Evolutionary conservation across 768 basidiomycete genomes (phyloP).

Genomic region (Daedaleopsis sinensis): DNA sequence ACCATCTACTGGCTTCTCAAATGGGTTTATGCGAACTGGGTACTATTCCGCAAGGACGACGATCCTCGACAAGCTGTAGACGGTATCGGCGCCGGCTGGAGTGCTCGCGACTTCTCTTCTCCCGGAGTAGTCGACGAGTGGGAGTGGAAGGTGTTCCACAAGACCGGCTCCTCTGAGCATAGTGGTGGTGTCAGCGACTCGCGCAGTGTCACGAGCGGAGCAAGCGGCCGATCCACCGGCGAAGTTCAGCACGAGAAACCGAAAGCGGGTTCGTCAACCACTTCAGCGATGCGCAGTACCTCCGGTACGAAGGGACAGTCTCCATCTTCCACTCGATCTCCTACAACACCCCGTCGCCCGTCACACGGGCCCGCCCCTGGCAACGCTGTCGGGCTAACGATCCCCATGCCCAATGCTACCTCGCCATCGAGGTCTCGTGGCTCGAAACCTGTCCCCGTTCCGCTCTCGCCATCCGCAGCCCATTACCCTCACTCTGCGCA

Average conservation of each 20-base stretch:
- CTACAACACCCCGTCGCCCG: slow-evolving; percentile 24
- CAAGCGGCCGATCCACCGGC: slow-evolving; percentile 39
- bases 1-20: slow-evolving; percentile 82
- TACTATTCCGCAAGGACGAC: slow-evolving; percentile 68
- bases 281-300: slow-evolving; percentile 6
- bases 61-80: slow-evolving; percentile 70
- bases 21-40: slow-evolving; percentile 76
- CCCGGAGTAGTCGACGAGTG: slow-evolving; percentile 51
- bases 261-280: slow-evolving; percentile 6
- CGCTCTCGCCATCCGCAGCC: slow-evolving; percentile 36
- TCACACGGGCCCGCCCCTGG: slow-evolving; percentile 9
- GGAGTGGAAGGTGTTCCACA: slow-evolving; percentile 72
- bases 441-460: slow-evolving; percentile 46
- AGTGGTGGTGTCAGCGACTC: slow-evolving; percentile 40
- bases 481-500: slow-evolving; percentile 56
- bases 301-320: neutral
- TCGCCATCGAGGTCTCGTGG: slow-evolving; percentile 31
- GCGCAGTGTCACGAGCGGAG: slow-evolving; percentile 55
- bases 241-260: slow-evolving; percentile 22
- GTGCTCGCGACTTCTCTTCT: slow-evolving; percentile 55
- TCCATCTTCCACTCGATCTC: slow-evolving; percentile 17
- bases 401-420: slow-evolving; percentile 12
- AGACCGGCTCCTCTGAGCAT: slow-evolving; percentile 37
- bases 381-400: slow-evolving; percentile 4
- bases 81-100: slow-evolving; percentile 69